Evolutionary conservation across 83 land plant genomes (phyloP).

Genomic region (Larix sibirica): DNA sequence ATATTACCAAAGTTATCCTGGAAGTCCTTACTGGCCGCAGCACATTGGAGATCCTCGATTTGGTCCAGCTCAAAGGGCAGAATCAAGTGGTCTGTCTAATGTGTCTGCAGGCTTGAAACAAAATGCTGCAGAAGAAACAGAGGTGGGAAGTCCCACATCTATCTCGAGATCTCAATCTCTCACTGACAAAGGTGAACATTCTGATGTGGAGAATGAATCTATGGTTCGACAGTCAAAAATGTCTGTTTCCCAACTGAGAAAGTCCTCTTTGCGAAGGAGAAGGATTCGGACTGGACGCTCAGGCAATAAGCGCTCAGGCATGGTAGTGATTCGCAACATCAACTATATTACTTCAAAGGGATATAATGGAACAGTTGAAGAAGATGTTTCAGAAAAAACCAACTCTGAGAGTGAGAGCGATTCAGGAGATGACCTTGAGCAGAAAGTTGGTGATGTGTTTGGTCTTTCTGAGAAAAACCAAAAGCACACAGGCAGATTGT

Average conservation of each 20-base stretch:
- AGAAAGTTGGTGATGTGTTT: neutral
- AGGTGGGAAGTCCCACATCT: neutral
- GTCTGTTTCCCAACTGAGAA: neutral
- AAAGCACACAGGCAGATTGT: neutral
- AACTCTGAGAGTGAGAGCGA: constrained; percentile 7
- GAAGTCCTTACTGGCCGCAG: constrained; percentile 13
- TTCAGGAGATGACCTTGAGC: neutral
- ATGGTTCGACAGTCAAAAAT: neutral
- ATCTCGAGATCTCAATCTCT: neutral
- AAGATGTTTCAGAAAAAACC: neutral
- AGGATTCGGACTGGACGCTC: neutral
- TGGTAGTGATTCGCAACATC: constrained; percentile 20
- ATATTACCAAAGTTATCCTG: constrained; percentile 18
- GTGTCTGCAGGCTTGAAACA: neutral
- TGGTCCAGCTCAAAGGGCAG: constrained; percentile 1
- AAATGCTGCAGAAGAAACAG: neutral
- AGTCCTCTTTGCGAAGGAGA: neutral
- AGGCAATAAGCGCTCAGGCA: constrained; percentile 13
- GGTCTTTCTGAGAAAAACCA: constrained; percentile 1
- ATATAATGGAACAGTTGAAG: neutral
- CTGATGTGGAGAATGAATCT: neutral
- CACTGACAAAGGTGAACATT: constrained; percentile 5
- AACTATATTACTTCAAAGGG: constrained; percentile 6
- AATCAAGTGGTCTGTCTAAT: constrained; percentile 2
- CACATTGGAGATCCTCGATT: constrained; percentile 5